These are phyloP conservation scores for Teunomyces funiuensis DNA, from an alignment of 805 yeast genomes.

Conservation along the genomic window DNA sequence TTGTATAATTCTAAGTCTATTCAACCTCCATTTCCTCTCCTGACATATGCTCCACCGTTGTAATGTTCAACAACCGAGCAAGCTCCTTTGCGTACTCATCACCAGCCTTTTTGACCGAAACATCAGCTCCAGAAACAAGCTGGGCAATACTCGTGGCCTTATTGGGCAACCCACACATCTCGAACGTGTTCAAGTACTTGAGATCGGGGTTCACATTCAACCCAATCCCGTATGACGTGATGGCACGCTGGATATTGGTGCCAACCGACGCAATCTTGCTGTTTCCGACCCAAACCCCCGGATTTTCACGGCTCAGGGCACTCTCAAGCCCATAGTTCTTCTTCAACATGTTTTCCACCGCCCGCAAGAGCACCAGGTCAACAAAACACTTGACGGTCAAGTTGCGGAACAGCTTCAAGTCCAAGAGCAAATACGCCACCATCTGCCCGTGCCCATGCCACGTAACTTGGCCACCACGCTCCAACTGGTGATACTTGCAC, in stretches of 20 bases:
- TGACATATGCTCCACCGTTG: slow-evolving; percentile 34
- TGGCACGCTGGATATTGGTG: slow-evolving; percentile 75
- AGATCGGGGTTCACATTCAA: slow-evolving; percentile 77
- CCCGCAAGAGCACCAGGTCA: slow-evolving; percentile 54
- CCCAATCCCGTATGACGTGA: slow-evolving; percentile 89
- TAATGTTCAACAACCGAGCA: slow-evolving; percentile 33
- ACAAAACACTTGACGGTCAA: slow-evolving; percentile 68
- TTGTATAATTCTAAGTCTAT: not conserved
- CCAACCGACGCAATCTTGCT: slow-evolving; percentile 87
- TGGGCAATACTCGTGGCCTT: slow-evolving; percentile 35
- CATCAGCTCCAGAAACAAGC: slow-evolving; percentile 12
- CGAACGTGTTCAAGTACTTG: slow-evolving; percentile 64
- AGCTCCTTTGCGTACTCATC: slow-evolving; percentile 36
- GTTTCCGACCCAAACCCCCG: slow-evolving; percentile 80
- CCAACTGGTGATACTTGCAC: slow-evolving; percentile 73
- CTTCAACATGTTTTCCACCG: slow-evolving; percentile 50
- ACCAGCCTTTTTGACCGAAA: slow-evolving; percentile 25
- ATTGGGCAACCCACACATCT: slow-evolving; percentile 82
- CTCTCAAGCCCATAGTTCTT: slow-evolving; percentile 43
- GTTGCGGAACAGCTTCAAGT: slow-evolving; percentile 58
- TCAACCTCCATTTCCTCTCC: slow-evolving; percentile 25
- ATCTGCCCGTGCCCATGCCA: slow-evolving; percentile 97
- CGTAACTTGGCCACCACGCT: slow-evolving; percentile 94
- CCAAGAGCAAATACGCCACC: slow-evolving; percentile 72
- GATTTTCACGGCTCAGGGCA: slow-evolving; percentile 55